These are phyloP conservation scores for Polymyxa betae DNA, from an alignment of 208 protist species.

Conservation along the genomic window DNA sequence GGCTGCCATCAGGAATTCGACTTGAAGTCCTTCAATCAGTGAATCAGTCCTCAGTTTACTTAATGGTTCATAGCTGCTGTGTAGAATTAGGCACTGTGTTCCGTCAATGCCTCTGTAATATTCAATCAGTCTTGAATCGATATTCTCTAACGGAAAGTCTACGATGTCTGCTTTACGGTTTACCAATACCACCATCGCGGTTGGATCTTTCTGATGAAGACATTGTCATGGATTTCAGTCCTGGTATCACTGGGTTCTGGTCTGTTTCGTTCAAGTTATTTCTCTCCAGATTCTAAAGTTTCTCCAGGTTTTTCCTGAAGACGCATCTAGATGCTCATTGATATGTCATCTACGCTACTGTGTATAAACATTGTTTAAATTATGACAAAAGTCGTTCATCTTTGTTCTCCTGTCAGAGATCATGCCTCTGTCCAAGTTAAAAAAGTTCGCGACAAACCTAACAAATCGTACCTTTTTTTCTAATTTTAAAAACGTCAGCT, in stretches of 20 bases:
- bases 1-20: slow-evolving; percentile 21
- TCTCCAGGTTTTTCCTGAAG: slow-evolving; percentile 49
- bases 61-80: not conserved
- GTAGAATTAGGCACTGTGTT: not conserved
- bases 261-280: not conserved
- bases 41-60: not conserved
- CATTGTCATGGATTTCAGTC: slow-evolving; percentile 26
- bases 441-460: no score
- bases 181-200: not conserved
- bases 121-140: not conserved
- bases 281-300: not conserved
- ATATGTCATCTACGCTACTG: no score
- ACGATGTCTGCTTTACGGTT: not conserved
- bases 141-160: slow-evolving; percentile 11
- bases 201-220: not conserved
- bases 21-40: not conserved
- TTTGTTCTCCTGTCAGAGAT: no score
- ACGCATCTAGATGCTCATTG: not conserved
- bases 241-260: slow-evolving; percentile 48
- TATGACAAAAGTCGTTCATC: no score
- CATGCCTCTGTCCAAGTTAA: no score
- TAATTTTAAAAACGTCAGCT: not conserved
- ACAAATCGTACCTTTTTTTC: not conserved
- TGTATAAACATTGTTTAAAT: no score
- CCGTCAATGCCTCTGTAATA: not conserved